phyloP scores from a whole-genome alignment of 1,284 basidiomycete genomes.

The Cutaneotrichosporon daszewskae region DNA sequence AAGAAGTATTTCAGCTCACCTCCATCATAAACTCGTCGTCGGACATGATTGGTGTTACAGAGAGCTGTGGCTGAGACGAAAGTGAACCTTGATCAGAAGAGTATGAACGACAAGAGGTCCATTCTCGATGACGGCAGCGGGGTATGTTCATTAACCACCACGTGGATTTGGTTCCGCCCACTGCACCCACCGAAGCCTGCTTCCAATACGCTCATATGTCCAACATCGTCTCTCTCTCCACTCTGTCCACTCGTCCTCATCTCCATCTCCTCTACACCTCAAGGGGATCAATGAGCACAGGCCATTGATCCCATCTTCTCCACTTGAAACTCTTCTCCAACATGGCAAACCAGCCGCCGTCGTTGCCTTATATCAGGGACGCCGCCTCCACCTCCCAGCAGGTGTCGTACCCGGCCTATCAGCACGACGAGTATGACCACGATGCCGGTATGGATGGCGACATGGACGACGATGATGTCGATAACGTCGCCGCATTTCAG shows the following conservation, averaged over 20 bases:
- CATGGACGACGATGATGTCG: constrained; percentile 21
- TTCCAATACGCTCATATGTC: too few species aligned
- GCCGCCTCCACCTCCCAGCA: constrained; percentile 43
- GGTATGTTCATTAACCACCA: too few species aligned
- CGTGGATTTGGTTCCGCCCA: too few species aligned
- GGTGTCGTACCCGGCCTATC: constrained; percentile 33
- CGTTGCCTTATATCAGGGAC: constrained; percentile 42
- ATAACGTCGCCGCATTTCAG: constrained; percentile 33
- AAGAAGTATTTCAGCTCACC: constrained; percentile 21
- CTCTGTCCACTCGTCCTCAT: background rate
- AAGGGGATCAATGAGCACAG: background rate
- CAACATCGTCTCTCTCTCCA: background rate
- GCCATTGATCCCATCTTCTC: background rate
- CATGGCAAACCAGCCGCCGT: constrained; percentile 24
- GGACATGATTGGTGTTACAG: too few species aligned
- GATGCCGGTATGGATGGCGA: constrained; percentile 24
- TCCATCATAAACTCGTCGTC: constrained; percentile 51
- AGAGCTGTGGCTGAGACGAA: too few species aligned
- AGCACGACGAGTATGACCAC: constrained; percentile 22
- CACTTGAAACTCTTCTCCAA: background rate
- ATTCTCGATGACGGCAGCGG: too few species aligned
- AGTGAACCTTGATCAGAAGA: too few species aligned
- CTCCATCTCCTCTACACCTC: background rate
- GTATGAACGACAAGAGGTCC: too few species aligned
- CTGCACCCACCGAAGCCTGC: too few species aligned